Evolutionary conservation across 2,329 filamentous ascomycete species (phyloP).

Genomic region (Elsinoe necatrix): DNA sequence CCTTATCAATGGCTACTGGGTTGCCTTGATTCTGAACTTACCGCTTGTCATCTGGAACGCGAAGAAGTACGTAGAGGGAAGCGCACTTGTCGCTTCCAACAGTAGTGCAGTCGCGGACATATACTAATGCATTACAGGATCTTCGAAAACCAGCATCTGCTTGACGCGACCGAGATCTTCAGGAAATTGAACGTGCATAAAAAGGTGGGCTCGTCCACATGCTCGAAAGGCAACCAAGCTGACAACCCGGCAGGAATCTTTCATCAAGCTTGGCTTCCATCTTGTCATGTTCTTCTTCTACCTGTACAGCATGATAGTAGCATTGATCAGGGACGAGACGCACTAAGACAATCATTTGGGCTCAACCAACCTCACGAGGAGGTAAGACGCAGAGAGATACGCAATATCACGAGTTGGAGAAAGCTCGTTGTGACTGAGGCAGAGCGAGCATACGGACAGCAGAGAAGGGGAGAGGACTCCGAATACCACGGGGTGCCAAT

Average conservation of each 20-base stretch:
- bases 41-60: constrained; percentile 87
- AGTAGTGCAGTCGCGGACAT: not conserved
- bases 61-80: constrained; percentile 71
- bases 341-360: constrained; percentile 35
- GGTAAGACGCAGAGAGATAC: not conserved
- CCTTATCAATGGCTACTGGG: constrained; percentile 97
- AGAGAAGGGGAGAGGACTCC: too few species aligned
- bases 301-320: constrained; percentile 59
- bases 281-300: constrained; percentile 99
- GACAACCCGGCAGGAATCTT: constrained; percentile 65
- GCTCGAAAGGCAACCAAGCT: constrained; percentile 11
- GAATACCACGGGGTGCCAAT: not conserved
- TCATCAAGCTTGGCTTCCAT: constrained; percentile 98
- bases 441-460: too few species aligned
- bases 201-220: constrained; percentile 55
- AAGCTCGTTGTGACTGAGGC: not conserved
- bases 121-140: constrained; percentile 56
- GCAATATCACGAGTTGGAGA: not conserved
- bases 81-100: not conserved
- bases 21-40: constrained; percentile 83
- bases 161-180: constrained; percentile 99
- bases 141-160: constrained; percentile 88
- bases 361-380: not conserved
- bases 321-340: constrained; percentile 89
- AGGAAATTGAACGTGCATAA: constrained; percentile 98